Evolutionary conservation across 495 filamentous ascomycete species (phyloP), one percentile per base, ranked within the genome.

Genomic region (Clohesyomyces aquaticus): DNA sequence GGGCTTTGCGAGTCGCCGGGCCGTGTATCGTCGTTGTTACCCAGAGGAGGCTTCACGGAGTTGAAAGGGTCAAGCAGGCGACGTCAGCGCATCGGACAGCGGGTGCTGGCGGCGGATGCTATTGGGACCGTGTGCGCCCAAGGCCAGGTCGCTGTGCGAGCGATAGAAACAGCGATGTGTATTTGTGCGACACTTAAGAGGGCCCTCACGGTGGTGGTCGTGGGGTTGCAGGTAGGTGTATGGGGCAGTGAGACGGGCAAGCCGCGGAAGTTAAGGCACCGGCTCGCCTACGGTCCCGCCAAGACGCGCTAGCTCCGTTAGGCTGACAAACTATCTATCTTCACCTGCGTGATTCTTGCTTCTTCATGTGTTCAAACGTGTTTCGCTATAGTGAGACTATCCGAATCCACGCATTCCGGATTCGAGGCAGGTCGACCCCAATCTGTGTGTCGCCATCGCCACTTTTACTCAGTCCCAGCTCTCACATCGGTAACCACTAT

Each of bases 201-300:
- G 38, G 50, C 50, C 46, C 29, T 55, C 56, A 56, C 55, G 19
- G 27, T 25, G 56, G 22, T 57, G 41, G 63, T 66, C 63, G 50
- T 66, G 56, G 63, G 56, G 38, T 19, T 45, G 55, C 25, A 42
- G 57, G 63, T 59, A 47, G 63, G 50, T 61, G 63, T 55, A 61
- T n/a, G 18, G 29, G 63, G 35, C n/a, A 32, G 25, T 22, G 43
- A 48, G 63, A 35, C 25, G 19, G 28, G 49, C 21, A 18, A 14
- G 16, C 57, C 22, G 56, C 35, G 1, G 57, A 61, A 57, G 35
- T 27, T 49, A 61, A 66, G 63, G 43, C 63, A 54, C 47, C 3
- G 23, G 12, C 48, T 47, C 55, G 46, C 32, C 32, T 51, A 58
- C 49, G 49, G 22, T 12, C 4, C 22, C 48, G 50, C 32, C 32